Percentiles rank a stretch among this genome's conserved stretches.
phyloP scores from a whole-genome alignment of 2,329 filamentous ascomycete genomes.

The Monosporascus sp. region DNA sequence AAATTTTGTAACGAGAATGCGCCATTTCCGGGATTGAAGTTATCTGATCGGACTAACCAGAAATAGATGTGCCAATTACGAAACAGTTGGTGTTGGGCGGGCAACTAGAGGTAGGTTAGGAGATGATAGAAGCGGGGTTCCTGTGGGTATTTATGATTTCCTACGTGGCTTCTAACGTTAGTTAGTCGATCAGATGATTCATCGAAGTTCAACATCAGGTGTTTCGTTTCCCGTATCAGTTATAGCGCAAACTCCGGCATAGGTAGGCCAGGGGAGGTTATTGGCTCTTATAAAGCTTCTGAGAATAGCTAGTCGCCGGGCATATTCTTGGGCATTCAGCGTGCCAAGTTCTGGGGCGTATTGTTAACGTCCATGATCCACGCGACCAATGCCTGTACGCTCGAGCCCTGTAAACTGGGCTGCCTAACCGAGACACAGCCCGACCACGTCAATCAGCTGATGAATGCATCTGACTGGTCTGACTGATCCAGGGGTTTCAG shows the following conservation, averaged over 20 bases:
- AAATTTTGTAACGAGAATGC: conserved; percentile 6
- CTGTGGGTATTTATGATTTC: not conserved
- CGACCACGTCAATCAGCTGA: conserved; percentile 1
- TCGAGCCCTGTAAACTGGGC: not conserved
- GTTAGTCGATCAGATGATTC: not conserved
- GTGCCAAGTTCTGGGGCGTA: no score
- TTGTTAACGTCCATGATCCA: not conserved
- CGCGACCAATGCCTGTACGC: not conserved
- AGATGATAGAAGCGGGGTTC: no score
- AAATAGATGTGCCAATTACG: not conserved
- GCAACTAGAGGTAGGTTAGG: no score
- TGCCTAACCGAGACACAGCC: not conserved
- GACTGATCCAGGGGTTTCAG: not conserved
- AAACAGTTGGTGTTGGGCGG: no score
- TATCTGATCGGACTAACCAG: conserved; percentile 3
- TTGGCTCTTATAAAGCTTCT: no score
- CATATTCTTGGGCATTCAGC: no score
- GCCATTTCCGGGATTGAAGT: conserved; percentile 1
- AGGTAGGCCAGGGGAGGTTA: no score
- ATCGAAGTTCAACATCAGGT: not conserved
- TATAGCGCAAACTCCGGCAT: no score
- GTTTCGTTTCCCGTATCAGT: not conserved
- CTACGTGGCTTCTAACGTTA: not conserved
- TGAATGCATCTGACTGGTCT: not conserved
- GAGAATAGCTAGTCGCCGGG: no score